Base-by-base conservation (phyloP, 75 land plant species). In the Pinus tabuliformis region DNA sequence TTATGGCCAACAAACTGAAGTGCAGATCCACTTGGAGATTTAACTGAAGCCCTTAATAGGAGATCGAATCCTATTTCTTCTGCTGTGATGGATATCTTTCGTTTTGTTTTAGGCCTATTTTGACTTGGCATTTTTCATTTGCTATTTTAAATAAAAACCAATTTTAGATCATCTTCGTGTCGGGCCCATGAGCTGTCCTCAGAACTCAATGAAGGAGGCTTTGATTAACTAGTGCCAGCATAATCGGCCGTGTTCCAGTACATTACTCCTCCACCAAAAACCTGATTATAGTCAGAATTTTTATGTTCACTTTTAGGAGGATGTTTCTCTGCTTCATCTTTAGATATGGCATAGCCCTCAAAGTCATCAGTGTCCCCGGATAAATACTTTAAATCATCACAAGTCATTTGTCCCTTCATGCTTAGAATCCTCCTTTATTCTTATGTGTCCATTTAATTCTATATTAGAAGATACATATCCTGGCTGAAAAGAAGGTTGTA, bases 141-240 rank as follows among this genome's bases (percentile, higher is more conserved):
- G n/a, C n/a, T n/a, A n/a, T n/a, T n/a, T n/a, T n/a, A n/a, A n/a
- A n/a, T n/a, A n/a, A n/a, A n/a, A n/a, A 85, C 86, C 77, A 88
- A 83, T 68, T 83, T 91, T 58, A 97, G 83, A 75, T 97, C 99
- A 37, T 93, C 95, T 82, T 97, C 99, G 72, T 82, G 90, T 80
- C 99, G 88, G 57, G 98, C 95, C 99, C 99, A 97, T 17, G 97
- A 86, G 75, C 98, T 92, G 75, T 97, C 99, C 73, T 97, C 99
- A 58, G 99, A 97, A 78, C 95, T 92, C 76, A 92, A 88, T 24
- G 99, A 97, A 33, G 99, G 96, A 58, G 99, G 92, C 28, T 93
- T 84, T 61, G 99, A 97, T 59, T 91, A 92, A 26, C 93, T 87
- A 60, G 88, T 76, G 65, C 89, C 92, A 33, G 86, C 82, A 82